Evolutionary conservation across 495 filamentous ascomycete genomes (phyloP), one percentile per base, ranked within the genome.

Genomic region (Cercophora samala): DNA sequence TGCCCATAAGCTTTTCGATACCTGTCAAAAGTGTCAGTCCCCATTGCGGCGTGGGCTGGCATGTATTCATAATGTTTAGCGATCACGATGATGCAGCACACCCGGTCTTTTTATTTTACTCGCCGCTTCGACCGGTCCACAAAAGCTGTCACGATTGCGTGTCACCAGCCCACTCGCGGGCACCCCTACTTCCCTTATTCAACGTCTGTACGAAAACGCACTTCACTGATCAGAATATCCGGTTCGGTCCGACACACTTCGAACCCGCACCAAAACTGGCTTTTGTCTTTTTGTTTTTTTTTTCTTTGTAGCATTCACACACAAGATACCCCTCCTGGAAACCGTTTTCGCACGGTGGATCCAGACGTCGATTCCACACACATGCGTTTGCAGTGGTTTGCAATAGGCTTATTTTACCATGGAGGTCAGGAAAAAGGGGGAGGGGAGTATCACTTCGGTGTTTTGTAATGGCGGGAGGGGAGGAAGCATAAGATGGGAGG

Each of bases 221-320:
- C 59, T 52, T 46, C 13, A 13, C 37, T 46, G 37, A 17, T 51
- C 64, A 69, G 46, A 54, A 62, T 29, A 62, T 58, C 54, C 63
- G 51, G 65, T 52, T 68, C 69, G 62, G 67, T 71, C 70, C 70
- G 68, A 69, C 66, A 70, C 66, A 62, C 72, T 68, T 68, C 65
- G 56, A 66, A 51, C 25, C 32, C 37, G 26, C 37, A 46, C 37
- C 37, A 29, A 29, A 29, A 29, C 8, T 29, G 26, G n/a, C n/a
- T n/a, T n/a, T 46, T 46, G 37, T 46, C 8, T 32, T 46, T 46
- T 46, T 46, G 8, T 4, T 37, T 22, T 21, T 52, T 58, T 71
- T 70, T 71, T 64, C 63, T 69, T 66, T 71, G 64, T 73, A 46
- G 37, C 56, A 46, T 37, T 15, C 23, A 67, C n/a, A 24, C 26